Evolutionary conservation across 345 rosid species (phyloP).

Genomic region (Rhizophora mangle): DNA sequence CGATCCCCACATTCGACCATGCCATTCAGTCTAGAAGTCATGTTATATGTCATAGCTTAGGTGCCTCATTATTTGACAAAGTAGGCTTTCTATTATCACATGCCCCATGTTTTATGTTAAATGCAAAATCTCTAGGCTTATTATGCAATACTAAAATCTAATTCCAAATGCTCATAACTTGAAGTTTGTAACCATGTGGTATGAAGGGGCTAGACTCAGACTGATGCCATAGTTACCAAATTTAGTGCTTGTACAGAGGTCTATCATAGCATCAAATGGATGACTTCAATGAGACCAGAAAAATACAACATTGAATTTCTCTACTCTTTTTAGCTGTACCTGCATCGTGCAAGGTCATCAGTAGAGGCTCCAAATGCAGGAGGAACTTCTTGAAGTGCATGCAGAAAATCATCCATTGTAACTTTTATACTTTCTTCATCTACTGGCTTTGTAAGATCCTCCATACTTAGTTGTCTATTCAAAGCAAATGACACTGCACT

Average conservation of each 20-base stretch:
- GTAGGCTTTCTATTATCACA: not conserved
- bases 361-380: slow-evolving; percentile 99
- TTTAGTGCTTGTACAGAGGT: not conserved
- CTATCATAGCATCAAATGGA: slow-evolving; percentile 4
- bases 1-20: slow-evolving; percentile 86
- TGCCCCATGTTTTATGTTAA: not conserved
- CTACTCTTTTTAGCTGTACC: slow-evolving; percentile 39
- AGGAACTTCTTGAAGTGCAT: slow-evolving; percentile 66
- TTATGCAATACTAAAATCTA: not conserved
- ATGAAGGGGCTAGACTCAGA: slow-evolving; percentile 2
- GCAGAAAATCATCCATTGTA: slow-evolving; percentile 87
- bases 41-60: slow-evolving; percentile 13
- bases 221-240: slow-evolving; percentile 1
- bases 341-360: slow-evolving; percentile 93
- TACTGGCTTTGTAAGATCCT: slow-evolving; percentile 93
- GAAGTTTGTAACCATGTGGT: not conserved
- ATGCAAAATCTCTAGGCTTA: not conserved
- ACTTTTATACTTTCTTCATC: slow-evolving; percentile 96
- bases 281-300: not conserved
- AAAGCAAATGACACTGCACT: slow-evolving; percentile 97
- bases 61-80: slow-evolving; percentile 2
- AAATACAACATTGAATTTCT: not conserved
- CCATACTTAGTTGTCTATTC: slow-evolving; percentile 91
- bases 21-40: slow-evolving; percentile 67
- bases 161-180: not conserved